These are phyloP conservation scores for Teunomyces cretensis DNA, from an alignment of 805 yeast genomes.

Conservation along the genomic window DNA sequence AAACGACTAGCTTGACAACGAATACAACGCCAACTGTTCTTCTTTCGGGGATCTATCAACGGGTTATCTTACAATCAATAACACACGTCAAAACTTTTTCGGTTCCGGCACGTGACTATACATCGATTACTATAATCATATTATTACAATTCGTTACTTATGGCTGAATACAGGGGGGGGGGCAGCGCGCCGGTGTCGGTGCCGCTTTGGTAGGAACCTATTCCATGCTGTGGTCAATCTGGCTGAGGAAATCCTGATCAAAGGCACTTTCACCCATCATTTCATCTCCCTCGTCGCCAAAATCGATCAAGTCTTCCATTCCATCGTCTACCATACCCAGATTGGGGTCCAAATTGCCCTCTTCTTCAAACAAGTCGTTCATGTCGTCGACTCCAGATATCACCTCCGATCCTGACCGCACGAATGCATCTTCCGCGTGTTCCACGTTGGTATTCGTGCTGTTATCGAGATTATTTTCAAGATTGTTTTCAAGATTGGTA, in stretches of 20 bases:
- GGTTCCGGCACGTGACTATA: neutral
- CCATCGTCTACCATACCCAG: conserved; percentile 23
- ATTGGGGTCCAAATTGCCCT: conserved; percentile 11
- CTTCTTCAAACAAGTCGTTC: conserved; percentile 18
- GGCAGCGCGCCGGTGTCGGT: no score
- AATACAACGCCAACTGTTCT: neutral
- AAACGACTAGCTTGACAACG: neutral
- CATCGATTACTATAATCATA: neutral
- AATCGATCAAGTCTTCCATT: conserved; percentile 35
- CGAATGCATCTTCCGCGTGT: neutral
- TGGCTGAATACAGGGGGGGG: neutral
- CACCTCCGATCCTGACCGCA: neutral
- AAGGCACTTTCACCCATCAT: conserved; percentile 26
- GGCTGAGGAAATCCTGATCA: conserved; percentile 33
- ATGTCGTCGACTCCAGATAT: conserved; percentile 16
- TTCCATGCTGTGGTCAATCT: conserved; percentile 8
- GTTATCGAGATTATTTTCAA: neutral
- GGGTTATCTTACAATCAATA: neutral
- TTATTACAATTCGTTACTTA: conserved; percentile 2
- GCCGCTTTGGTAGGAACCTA: neutral
- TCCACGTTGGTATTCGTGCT: conserved; percentile 1
- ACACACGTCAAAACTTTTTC: conserved; percentile 3
- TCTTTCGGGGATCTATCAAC: neutral
- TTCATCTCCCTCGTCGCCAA: conserved; percentile 31
- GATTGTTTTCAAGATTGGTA: neutral